Base-by-base conservation (phyloP, 169 alveolate species). In the Theileria annulata region DNA sequence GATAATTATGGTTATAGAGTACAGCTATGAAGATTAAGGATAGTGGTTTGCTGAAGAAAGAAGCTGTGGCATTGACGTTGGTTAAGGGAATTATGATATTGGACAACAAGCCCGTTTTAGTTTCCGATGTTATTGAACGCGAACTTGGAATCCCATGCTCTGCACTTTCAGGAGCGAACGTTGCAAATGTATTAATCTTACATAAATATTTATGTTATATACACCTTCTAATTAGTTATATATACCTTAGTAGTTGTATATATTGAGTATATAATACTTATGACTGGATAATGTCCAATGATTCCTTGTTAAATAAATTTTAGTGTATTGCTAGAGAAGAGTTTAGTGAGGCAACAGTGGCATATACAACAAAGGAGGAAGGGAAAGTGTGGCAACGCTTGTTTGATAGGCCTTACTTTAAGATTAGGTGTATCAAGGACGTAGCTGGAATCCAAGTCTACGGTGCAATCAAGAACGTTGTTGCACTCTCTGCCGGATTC, bases 271-370 rank as follows among this genome's bases (percentile, higher is more conserved):
- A 48, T 28, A 35, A 60, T 63, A 30, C 8, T 12, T 70, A 17
- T n/a, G n/a, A n/a, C n/a, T n/a, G n/a, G n/a, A n/a, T n/a, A n/a
- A n/a, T n/a, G n/a, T n/a, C n/a, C n/a, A n/a, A n/a, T n/a, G n/a
- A n/a, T n/a, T n/a, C n/a, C n/a, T 23, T 72, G 17, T 28, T 17
- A 59, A 19, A 74, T 30, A 23, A n/a, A 71, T 12, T 60, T 1
- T 60, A 60, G 69, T 96, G 95, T 60, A 95, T 96, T 23, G 99
- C 98, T 21, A 92, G 82, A 62, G 97, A 95, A 56, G 90, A 93
- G 76, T 96, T 96, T 84, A 93, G 97, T 54, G 99, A 96, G 84
- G 97, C 98, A 33, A 96, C 98, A 23, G 87, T 96, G 60, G 99
- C 97, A 31, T 94, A 93, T 77, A 71, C 92, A 60, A 93, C 85